Percentiles rank a stretch among this genome's conserved stretches.
phyloP scores from a whole-genome alignment of 2,329 filamentous ascomycete genomes.

The Allantophomopsis lycopodina region DNA sequence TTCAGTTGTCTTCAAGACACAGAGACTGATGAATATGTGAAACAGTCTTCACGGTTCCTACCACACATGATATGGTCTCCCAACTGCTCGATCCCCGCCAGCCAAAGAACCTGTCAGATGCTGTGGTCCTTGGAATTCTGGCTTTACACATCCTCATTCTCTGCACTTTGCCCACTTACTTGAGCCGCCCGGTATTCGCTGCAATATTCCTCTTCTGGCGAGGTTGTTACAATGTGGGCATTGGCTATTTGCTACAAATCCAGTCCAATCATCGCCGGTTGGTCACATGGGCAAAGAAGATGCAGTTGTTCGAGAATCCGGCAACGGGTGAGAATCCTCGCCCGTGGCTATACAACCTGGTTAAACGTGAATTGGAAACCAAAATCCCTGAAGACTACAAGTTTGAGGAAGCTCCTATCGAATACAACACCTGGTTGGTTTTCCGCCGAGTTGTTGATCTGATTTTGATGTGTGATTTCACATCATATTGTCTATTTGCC shows the following conservation, averaged over 20 bases:
- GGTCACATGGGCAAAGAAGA: conserved; percentile 76
- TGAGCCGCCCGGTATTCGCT: conserved; percentile 68
- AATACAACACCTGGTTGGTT: conserved; percentile 98
- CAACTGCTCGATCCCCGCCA: conserved; percentile 89
- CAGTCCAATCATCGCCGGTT: conserved; percentile 84
- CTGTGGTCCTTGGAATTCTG: conserved; percentile 66
- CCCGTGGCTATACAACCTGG: conserved; percentile 66
- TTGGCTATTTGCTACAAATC: conserved; percentile 75
- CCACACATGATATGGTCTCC: conserved; percentile 98
- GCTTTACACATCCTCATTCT: conserved; percentile 61
- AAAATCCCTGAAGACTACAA: conserved; percentile 91
- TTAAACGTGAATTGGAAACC: conserved; percentile 83
- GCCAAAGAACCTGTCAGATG: conserved; percentile 87
- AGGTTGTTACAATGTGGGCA: conserved; percentile 83
- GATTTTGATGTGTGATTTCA: conserved; percentile 98
- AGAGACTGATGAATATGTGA: no score
- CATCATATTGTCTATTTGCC: conserved; percentile 92
- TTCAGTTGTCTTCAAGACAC: no score
- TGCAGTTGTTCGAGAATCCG: conserved; percentile 75
- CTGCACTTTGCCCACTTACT: conserved; percentile 53
- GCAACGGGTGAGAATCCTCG: conserved; percentile 69
- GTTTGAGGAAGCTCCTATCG: conserved; percentile 83
- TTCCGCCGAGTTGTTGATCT: conserved; percentile 93
- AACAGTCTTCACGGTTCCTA: conserved; percentile 85
- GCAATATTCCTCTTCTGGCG: conserved; percentile 85